Conservation (phyloP, 331 rosid genomes). For the Arachis monticola region DNA sequence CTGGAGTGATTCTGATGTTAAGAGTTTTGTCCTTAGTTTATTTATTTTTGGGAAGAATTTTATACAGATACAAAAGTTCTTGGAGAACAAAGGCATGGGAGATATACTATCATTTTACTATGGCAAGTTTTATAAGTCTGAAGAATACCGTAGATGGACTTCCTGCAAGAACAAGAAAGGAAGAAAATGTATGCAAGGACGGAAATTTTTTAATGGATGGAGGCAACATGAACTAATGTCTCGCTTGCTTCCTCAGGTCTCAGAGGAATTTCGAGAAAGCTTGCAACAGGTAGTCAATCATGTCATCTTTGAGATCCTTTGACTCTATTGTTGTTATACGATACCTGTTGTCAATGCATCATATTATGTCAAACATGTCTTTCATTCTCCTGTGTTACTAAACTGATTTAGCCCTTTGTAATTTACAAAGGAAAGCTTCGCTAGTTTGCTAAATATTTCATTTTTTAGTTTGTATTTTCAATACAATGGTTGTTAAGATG, state of each 20-base stretch:
- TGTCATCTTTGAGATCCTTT: conserved; percentile 13
- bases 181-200: conserved; percentile 61
- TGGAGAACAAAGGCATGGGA: conserved; percentile 63
- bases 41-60: conserved; percentile 81
- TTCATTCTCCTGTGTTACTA: conserved; percentile 23
- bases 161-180: conserved; percentile 59
- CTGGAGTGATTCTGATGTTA: conserved; percentile 71
- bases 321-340: background rate
- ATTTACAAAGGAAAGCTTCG: conserved; percentile 28
- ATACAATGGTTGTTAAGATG: background rate
- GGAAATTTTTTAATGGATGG: conserved; percentile 69
- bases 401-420: conserved; percentile 13
- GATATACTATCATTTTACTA: conserved; percentile 74
- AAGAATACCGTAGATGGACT: conserved; percentile 71
- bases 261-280: conserved; percentile 53
- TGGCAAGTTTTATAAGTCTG: conserved; percentile 72
- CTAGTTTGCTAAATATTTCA: conserved; percentile 2
- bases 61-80: conserved; percentile 55
- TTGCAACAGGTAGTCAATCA: conserved; percentile 64
- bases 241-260: conserved; percentile 61
- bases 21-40: conserved; percentile 68
- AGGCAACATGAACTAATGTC: conserved; percentile 68
- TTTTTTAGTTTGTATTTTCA: conserved; percentile 11
- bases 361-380: conserved; percentile 17
- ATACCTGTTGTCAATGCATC: conserved; percentile 10